Conservation (phyloP, 805 yeast genomes). For the Metschnikowia chrysomelidarum region DNA sequence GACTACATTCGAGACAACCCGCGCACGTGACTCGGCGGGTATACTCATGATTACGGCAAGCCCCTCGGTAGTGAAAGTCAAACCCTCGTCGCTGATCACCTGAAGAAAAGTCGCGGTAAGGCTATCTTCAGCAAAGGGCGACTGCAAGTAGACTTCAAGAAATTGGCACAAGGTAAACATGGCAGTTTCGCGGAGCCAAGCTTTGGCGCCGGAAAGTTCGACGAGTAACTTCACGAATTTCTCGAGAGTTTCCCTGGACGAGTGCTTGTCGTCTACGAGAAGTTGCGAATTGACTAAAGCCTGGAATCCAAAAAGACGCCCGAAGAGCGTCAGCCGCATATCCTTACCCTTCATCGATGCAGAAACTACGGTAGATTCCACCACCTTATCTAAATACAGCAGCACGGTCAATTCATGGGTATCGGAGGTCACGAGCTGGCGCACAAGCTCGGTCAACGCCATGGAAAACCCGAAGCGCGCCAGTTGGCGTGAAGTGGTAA, state of each 20-base stretch:
- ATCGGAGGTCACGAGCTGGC: conserved; percentile 31
- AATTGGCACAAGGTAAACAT: conserved; percentile 67
- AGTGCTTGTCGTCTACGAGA: conserved; percentile 21
- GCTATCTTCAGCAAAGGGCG: conserved; percentile 15
- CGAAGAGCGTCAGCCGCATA: conserved; percentile 76
- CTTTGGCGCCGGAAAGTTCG: conserved; percentile 59
- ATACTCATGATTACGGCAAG: conserved; percentile 65
- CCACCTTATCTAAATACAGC: conserved; percentile 38
- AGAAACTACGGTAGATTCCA: conserved; percentile 31
- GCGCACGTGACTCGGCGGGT: conserved; percentile 30
- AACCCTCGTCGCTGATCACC: conserved; percentile 48
- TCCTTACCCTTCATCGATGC: conserved; percentile 69
- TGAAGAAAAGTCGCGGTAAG: conserved; percentile 35
- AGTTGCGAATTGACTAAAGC: conserved; percentile 52
- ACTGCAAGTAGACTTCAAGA: conserved; percentile 17
- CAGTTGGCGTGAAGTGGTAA: conserved; percentile 76
- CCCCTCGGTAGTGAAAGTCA: conserved; percentile 75
- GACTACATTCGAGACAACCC: conserved; percentile 12
- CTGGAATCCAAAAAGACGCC: conserved; percentile 81
- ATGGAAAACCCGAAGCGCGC: conserved; percentile 87
- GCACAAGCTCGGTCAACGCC: conserved; percentile 71
- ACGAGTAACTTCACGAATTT: conserved; percentile 48
- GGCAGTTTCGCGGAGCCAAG: conserved; percentile 86
- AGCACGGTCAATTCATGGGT: conserved; percentile 33
- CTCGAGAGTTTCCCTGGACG: conserved; percentile 28